Evolutionary conservation across 164 flowering plant species (phyloP).

Genomic region (Aristolochia californica): DNA sequence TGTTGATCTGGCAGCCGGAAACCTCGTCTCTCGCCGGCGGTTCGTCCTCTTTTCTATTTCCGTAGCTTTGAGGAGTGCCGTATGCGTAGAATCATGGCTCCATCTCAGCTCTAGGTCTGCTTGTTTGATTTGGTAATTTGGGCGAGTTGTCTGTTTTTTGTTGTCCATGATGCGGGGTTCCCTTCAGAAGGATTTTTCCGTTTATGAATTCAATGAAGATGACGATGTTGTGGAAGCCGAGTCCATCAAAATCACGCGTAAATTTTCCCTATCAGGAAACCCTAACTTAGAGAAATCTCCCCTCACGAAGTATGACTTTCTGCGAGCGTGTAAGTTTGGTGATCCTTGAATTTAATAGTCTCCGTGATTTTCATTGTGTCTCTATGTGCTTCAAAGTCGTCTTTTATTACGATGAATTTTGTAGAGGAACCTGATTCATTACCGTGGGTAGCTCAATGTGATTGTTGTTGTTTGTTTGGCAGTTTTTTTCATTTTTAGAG

Average conservation of each 20-base stretch:
- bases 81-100: neutral
- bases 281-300: slow-evolving; percentile 5
- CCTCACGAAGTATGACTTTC: slow-evolving; percentile 8
- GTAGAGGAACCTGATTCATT: neutral
- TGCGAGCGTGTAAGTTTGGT: slow-evolving; percentile 13
- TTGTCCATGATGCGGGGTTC: slow-evolving; percentile 11
- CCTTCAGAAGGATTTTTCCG: slow-evolving; percentile 7
- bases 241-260: slow-evolving; percentile 1
- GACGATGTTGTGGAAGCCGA: slow-evolving; percentile 12
- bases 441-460: neutral
- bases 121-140: too few relatives aligned
- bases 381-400: neutral
- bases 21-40: neutral
- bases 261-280: neutral
- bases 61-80: neutral
- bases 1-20: slow-evolving; percentile 1
- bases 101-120: too few relatives aligned
- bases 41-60: neutral
- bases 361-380: neutral
- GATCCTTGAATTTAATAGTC: neutral
- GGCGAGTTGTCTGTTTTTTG: neutral
- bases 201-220: slow-evolving; percentile 15
- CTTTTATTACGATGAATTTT: neutral
- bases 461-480: neutral
- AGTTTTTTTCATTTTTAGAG: neutral